Evolutionary conservation across 352 stramenopile species (phyloP).

Genomic region (Phytophthora pseudosyringae): DNA sequence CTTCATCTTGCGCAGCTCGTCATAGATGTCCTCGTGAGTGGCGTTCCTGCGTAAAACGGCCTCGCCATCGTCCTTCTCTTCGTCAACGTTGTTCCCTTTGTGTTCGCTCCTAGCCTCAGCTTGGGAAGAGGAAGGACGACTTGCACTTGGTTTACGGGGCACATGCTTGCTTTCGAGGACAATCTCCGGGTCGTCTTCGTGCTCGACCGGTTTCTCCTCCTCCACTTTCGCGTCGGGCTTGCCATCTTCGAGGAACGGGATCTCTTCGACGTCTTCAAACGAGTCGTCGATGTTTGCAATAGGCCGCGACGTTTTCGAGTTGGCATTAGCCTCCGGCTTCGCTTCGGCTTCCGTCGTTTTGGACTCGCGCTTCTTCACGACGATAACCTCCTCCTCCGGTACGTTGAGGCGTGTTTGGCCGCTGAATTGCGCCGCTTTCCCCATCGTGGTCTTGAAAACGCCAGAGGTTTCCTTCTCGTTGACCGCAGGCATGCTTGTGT

Average conservation of each 20-base stretch:
- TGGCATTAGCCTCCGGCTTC: conserved; percentile 18
- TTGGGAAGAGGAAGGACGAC: background rate
- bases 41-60: conserved; percentile 27
- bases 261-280: conserved; percentile 85
- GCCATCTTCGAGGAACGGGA: conserved; percentile 72
- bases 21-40: conserved; percentile 58
- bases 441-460: conserved; percentile 44
- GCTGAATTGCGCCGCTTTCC: conserved; percentile 64
- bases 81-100: conserved; percentile 23
- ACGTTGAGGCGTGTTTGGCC: conserved; percentile 55
- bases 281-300: conserved; percentile 54
- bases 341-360: conserved; percentile 42
- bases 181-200: conserved; percentile 62
- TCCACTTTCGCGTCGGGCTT: conserved; percentile 50
- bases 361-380: conserved; percentile 67
- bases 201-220: conserved; percentile 28
- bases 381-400: conserved; percentile 71
- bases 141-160: conserved; percentile 29
- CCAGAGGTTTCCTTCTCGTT: conserved; percentile 21
- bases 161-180: conserved; percentile 64
- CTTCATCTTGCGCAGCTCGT: conserved; percentile 66
- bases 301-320: conserved; percentile 17
- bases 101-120: conserved; percentile 33
- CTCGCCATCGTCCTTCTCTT: conserved; percentile 37
- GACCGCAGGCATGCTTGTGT: conserved; percentile 8